Percentiles rank a stretch among this genome's conserved stretches.
Evolutionary conservation across 129 eudicot species (phyloP).

Genomic region (Flaveria sonorensis): DNA sequence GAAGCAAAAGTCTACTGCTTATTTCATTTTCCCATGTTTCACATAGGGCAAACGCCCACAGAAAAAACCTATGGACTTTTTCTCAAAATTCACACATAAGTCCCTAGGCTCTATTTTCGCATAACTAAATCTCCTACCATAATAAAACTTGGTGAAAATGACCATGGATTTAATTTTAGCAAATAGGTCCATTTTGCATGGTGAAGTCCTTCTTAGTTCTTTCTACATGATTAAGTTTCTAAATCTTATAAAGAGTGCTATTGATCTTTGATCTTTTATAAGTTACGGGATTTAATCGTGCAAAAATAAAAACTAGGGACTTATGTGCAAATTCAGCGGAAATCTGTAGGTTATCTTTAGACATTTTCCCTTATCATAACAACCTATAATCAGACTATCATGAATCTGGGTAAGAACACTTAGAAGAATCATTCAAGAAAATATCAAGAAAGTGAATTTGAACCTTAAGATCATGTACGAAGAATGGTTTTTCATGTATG

Average conservation of each 20-base stretch:
- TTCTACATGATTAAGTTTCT: not conserved
- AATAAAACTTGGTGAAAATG: not conserved
- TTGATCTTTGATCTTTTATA: not conserved
- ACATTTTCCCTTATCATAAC: not conserved
- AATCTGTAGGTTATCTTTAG: not conserved
- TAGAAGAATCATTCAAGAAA: conserved; percentile 16
- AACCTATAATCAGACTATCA: not conserved
- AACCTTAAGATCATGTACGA: conserved; percentile 79
- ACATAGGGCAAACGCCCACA: not conserved
- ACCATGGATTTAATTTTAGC: not conserved
- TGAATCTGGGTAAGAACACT: not conserved
- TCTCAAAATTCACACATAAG: not conserved
- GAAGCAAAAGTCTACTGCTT: not conserved
- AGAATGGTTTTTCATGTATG: conserved; percentile 72
- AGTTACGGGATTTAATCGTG: not conserved
- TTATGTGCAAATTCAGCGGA: not conserved
- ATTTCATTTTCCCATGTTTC: not conserved
- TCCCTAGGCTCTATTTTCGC: not conserved
- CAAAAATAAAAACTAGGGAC: not conserved
- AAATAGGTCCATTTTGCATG: not conserved
- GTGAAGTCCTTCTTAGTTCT: not conserved
- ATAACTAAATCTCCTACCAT: not conserved
- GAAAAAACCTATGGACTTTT: not conserved
- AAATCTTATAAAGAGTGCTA: not conserved
- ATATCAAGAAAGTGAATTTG: conserved; percentile 16